These are phyloP conservation scores for Trebouxiophyceae sp. DNA, from an alignment of 163 green algal species.

Conservation along the genomic window DNA sequence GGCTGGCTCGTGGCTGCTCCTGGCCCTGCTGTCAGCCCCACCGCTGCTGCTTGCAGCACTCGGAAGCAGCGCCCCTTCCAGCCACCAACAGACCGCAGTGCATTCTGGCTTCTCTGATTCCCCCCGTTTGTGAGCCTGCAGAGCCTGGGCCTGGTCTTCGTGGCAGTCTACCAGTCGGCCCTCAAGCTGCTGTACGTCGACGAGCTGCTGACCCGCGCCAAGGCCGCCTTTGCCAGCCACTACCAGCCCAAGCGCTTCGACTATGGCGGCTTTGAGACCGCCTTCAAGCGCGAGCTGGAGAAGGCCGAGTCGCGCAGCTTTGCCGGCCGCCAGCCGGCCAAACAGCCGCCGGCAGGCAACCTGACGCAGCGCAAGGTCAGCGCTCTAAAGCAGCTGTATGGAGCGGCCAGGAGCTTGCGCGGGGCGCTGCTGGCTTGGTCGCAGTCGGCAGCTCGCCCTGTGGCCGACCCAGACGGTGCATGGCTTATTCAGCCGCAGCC, in stretches of 20 bases:
- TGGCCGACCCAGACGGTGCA: too few relatives aligned
- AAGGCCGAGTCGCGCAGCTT: constrained; percentile 62
- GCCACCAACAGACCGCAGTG: too few relatives aligned
- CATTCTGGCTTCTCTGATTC: too few relatives aligned
- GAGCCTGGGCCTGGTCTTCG: constrained; percentile 88
- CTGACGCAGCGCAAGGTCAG: neutral
- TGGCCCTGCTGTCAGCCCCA: too few relatives aligned
- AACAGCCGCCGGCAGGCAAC: neutral
- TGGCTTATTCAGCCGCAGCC: too few relatives aligned
- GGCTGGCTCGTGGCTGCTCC: too few relatives aligned
- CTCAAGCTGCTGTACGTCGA: constrained; percentile 93
- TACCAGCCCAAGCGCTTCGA: constrained; percentile 35
- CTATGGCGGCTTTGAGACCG: constrained; percentile 59
- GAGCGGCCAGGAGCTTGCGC: too few relatives aligned
- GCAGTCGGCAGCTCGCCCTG: too few relatives aligned
- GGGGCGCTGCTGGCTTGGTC: too few relatives aligned
- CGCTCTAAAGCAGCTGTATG: too few relatives aligned
- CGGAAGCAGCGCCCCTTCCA: too few relatives aligned
- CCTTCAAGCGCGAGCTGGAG: constrained; percentile 60
- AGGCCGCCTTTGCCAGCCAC: constrained; percentile 51
- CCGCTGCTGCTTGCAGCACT: too few relatives aligned
- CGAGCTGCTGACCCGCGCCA: constrained; percentile 69
- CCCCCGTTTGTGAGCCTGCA: constrained; percentile 17
- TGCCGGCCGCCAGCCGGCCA: constrained; percentile 4
- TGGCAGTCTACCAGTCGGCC: constrained; percentile 87